Base-by-base conservation (phyloP, 1,284 basidiomycete genomes). In the Clitocybe nebularis region DNA sequence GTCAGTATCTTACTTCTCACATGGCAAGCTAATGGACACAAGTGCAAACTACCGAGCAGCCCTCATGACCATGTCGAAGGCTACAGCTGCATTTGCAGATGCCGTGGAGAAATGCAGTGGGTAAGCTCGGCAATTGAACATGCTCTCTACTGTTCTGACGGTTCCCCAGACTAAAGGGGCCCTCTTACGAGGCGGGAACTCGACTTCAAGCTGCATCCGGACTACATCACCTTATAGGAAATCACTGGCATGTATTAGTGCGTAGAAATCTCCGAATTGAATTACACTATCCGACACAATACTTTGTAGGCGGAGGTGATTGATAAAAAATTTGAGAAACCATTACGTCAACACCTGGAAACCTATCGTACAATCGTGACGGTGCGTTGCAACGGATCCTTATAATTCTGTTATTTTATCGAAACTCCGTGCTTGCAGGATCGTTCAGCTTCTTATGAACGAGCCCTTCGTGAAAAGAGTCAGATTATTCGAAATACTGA, bases 181-280 rank as follows among this genome's bases (percentile, higher is more conserved):
- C 89, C 36, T 69, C 83, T 52, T 82, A 93, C 63, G 79, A 93
- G 63, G 66, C 88, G 35, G 75, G 90, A 50, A 76, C 84, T 48
- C 69, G 87, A 48, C 64, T 90, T 36, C 81, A 93, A 58, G 89
- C 88, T 23, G 82, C 88, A n/a, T 83, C 87, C 11, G 93, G 93
- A 1, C 68, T 96, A 39, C 92, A 96, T 62, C 90, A 93, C 63
- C 77, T 97, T 51, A 86, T 95, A 57, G 84, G 87, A 42, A 95
- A 95, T 63, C 91, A 95, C 56, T 92, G 89, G 75, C 90, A 93
- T 61, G 79, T 96, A 41, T 69, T 96, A 56, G 91, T 89, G 51
- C 49, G 80, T 61, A 14, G 26, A 24, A 43, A 29, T 16, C 28
- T 38, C 24, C 33, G 14, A 17, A 11, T 29, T 7, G 28, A 28